Evolutionary conservation across 2,329 filamentous ascomycete species (phyloP).

Genomic region (Aspergillus japonicus): DNA sequence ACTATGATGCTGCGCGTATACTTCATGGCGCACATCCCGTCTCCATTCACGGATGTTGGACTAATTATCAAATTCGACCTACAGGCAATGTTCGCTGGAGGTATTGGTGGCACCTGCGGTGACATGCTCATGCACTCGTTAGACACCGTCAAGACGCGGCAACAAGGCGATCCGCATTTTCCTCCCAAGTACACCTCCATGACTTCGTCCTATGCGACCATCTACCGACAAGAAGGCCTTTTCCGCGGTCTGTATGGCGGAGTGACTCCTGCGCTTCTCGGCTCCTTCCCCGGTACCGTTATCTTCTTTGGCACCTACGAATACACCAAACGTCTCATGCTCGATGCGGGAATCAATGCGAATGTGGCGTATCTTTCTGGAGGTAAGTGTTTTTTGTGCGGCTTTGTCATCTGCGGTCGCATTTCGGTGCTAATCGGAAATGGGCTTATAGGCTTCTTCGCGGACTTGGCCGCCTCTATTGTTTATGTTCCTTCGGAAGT

Average conservation of each 20-base stretch:
- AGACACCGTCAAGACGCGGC: conserved; percentile 96
- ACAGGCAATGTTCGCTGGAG: conserved; percentile 92
- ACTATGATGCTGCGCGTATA: neutral
- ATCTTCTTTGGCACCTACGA: conserved; percentile 97
- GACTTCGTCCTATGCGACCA: conserved; percentile 86
- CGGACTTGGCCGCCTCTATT: conserved; percentile 86
- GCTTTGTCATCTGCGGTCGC: neutral
- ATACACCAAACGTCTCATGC: conserved; percentile 84
- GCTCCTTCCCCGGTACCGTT: conserved; percentile 89
- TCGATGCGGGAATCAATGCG: conserved; percentile 79
- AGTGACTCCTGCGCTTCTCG: conserved; percentile 85
- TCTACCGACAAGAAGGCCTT: conserved; percentile 88
- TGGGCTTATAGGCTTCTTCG: conserved; percentile 69
- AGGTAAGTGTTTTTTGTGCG: conserved; percentile 54
- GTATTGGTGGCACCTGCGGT: conserved; percentile 85
- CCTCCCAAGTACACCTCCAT: conserved; percentile 91
- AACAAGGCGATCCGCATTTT: conserved; percentile 91
- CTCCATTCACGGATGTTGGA: conserved; percentile 8
- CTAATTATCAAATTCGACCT: conserved; percentile 10
- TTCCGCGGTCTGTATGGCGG: conserved; percentile 85
- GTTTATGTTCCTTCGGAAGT: conserved; percentile 97
- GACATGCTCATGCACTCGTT: conserved; percentile 99
- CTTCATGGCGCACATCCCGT: neutral
- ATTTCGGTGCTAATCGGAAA: conserved; percentile 5
- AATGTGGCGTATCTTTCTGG: conserved; percentile 82